Evolutionary conservation across 2,329 filamentous ascomycete species (phyloP).

Genomic region (Pyrenophora tritici-repentis): DNA sequence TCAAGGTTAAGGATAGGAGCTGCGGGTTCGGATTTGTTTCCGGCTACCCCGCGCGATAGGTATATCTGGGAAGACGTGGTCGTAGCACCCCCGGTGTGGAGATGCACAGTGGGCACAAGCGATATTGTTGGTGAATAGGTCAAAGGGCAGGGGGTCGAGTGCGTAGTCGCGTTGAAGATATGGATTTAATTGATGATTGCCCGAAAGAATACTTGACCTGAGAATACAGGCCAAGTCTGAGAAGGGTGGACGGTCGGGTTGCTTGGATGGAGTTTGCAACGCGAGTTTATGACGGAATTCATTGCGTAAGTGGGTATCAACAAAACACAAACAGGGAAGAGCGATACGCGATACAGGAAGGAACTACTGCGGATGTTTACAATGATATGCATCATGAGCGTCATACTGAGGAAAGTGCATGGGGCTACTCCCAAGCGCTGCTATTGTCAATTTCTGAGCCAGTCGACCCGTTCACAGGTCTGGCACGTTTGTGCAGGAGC

Average conservation of each 20-base stretch:
- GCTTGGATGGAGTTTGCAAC: not conserved
- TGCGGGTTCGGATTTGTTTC: conserved; percentile 36
- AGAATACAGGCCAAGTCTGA: not conserved
- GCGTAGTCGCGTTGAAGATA: not conserved
- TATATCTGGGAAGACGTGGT: conserved; percentile 56
- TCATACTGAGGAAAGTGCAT: conserved; percentile 5
- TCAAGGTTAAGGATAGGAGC: conserved; percentile 23
- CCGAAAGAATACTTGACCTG: conserved; percentile 1
- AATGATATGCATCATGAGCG: conserved; percentile 19
- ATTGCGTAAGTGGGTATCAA: conserved; percentile 17
- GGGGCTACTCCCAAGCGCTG: conserved; percentile 16
- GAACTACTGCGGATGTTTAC: conserved; percentile 12
- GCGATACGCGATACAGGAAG: conserved; percentile 10
- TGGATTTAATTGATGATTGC: not conserved
- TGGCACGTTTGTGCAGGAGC: conserved; percentile 55
- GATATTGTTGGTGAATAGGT: not conserved
- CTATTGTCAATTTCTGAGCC: conserved; percentile 27
- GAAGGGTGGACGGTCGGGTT: not conserved
- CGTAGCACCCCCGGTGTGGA: conserved; percentile 27
- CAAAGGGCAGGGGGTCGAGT: not conserved
- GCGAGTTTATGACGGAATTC: not conserved
- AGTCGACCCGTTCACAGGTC: conserved; percentile 30
- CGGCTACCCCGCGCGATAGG: conserved; percentile 53
- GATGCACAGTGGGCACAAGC: not conserved
- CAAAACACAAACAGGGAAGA: conserved; percentile 6